Evolutionary conservation across 2,329 filamentous ascomycete species (phyloP).

Genomic region (Sarocladium strictum): DNA sequence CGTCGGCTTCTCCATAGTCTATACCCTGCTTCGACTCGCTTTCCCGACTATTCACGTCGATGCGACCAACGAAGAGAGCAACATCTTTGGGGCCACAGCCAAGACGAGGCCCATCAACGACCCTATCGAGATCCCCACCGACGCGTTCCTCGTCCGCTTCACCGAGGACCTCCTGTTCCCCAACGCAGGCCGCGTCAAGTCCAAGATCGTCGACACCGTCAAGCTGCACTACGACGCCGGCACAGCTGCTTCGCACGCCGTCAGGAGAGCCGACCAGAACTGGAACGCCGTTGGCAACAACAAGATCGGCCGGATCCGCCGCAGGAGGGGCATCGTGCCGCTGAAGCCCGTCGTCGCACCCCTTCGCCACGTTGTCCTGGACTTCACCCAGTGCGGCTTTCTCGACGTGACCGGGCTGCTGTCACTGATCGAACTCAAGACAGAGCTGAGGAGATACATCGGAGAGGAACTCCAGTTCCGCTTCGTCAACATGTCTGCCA

Average conservation of each 20-base stretch:
- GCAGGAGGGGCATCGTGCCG: slow-evolving; percentile 26
- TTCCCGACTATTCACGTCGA: slow-evolving; percentile 39
- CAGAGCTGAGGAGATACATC: slow-evolving; percentile 42
- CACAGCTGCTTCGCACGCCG: slow-evolving; percentile 33
- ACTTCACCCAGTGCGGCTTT: slow-evolving; percentile 45
- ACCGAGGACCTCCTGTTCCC: slow-evolving; percentile 54
- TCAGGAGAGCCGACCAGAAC: slow-evolving; percentile 34
- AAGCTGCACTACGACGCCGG: slow-evolving; percentile 34
- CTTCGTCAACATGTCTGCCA: slow-evolving; percentile 40
- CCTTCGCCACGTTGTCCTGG: slow-evolving; percentile 44
- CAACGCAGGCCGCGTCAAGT: slow-evolving; percentile 50
- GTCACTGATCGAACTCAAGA: slow-evolving; percentile 40
- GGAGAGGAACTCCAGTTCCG: slow-evolving; percentile 39
- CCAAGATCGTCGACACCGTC: slow-evolving; percentile 41
- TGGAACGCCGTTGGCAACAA: slow-evolving; percentile 49
- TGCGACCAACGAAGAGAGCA: slow-evolving; percentile 21
- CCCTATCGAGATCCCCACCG: slow-evolving; percentile 30
- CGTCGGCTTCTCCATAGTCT: slow-evolving; percentile 59
- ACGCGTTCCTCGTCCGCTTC: slow-evolving; percentile 51
- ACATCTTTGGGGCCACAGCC: slow-evolving; percentile 21
- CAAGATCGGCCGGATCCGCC: slow-evolving; percentile 39
- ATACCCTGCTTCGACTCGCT: slow-evolving; percentile 51
- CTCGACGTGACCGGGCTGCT: slow-evolving; percentile 47
- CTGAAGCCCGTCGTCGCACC: slow-evolving; percentile 27
- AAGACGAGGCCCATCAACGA: slow-evolving; percentile 14